Evolutionary conservation across 768 basidiomycete species (phyloP).

Genomic region (Mrakia hoshinonis): DNA sequence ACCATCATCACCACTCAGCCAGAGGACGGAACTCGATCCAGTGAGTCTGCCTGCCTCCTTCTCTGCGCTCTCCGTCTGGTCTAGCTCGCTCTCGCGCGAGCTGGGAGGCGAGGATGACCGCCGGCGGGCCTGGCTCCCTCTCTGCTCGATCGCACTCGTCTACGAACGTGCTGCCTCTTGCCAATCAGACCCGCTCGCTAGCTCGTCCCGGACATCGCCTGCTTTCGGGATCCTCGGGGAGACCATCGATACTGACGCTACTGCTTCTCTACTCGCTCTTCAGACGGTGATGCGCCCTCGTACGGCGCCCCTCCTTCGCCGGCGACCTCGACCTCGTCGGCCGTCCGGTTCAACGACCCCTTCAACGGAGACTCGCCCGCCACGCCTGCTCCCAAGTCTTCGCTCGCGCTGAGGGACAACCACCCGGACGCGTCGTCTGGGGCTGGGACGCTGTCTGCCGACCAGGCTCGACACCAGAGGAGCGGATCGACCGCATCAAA

Average conservation of each 20-base stretch:
- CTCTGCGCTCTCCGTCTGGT: no score
- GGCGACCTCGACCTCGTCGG: not conserved
- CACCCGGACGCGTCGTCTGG: slow-evolving; percentile 42
- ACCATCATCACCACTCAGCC: slow-evolving; percentile 11
- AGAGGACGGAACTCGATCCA: not conserved
- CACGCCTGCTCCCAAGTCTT: not conserved
- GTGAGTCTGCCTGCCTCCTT: not conserved
- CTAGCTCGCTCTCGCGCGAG: not conserved
- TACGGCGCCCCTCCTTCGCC: slow-evolving; percentile 10
- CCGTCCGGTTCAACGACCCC: not conserved
- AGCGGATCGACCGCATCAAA: slow-evolving; percentile 20
- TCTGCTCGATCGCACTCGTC: no score
- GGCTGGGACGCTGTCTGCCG: slow-evolving; percentile 32
- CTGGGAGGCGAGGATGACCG: not conserved
- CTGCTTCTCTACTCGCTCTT: not conserved
- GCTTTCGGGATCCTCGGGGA: no score
- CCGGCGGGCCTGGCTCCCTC: no score
- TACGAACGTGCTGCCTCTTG: no score
- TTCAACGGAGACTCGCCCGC: slow-evolving; percentile 8
- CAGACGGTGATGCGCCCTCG: not conserved
- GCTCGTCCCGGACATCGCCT: no score
- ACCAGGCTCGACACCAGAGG: slow-evolving; percentile 23
- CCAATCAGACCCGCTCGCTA: no score
- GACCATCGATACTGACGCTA: no score
- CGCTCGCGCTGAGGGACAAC: slow-evolving; percentile 38